These are phyloP conservation scores for Rhizophora mangle DNA, from an alignment of 345 rosid species.

Conservation along the genomic window DNA sequence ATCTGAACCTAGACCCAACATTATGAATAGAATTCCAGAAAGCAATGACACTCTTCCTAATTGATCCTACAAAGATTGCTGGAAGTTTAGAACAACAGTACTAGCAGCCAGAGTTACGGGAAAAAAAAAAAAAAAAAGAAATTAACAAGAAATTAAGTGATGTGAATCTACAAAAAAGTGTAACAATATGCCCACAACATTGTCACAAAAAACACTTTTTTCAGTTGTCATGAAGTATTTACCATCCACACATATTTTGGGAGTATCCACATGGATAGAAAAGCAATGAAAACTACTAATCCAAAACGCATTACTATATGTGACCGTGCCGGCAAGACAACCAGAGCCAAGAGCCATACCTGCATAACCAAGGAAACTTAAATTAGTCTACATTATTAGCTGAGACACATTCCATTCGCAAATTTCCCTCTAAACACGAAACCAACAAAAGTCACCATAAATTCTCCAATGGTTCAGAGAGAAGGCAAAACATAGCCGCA, in stretches of 20 bases:
- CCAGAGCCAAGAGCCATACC: slow-evolving; percentile 93
- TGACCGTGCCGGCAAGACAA: slow-evolving; percentile 83
- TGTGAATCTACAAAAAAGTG: not conserved
- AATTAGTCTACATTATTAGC: not conserved
- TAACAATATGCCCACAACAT: slow-evolving; percentile 4
- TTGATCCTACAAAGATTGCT: slow-evolving; percentile 59
- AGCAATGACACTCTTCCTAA: slow-evolving; percentile 86
- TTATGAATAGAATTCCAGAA: slow-evolving; percentile 73
- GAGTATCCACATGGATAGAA: slow-evolving; percentile 67
- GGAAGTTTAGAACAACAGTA: slow-evolving; percentile 16
- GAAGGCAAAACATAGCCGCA: not conserved
- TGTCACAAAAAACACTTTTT: not conserved
- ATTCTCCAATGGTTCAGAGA: not conserved
- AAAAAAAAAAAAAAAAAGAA: not conserved
- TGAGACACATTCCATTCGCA: not conserved
- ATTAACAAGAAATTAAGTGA: not conserved
- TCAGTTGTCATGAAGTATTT: slow-evolving; percentile 16
- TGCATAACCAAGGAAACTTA: slow-evolving; percentile 30
- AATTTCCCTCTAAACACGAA: not conserved
- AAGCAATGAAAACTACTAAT: slow-evolving; percentile 56
- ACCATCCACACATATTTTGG: slow-evolving; percentile 79
- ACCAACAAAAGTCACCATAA: not conserved
- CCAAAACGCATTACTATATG: slow-evolving; percentile 71
- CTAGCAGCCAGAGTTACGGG: not conserved
- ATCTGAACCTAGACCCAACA: slow-evolving; percentile 84